Percentiles rank a stretch among this genome's conserved stretches.
Conservation (phyloP, 2,329 filamentous ascomycete genomes). For the Exophiala xenobiotica region DNA sequence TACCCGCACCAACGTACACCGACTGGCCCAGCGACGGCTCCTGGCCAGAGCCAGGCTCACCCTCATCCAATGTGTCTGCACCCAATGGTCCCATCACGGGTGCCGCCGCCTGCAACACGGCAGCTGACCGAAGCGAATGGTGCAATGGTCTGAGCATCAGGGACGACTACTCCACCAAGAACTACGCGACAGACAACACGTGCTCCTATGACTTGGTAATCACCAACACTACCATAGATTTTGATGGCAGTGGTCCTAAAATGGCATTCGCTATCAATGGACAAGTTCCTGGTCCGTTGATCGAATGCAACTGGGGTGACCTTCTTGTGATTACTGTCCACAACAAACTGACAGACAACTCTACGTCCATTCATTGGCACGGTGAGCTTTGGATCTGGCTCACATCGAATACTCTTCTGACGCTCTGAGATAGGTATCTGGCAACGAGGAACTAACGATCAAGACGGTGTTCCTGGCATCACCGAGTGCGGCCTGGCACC, state of each 20-base stretch:
- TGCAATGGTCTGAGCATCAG: conserved; percentile 18
- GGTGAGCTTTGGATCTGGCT: conserved; percentile 48
- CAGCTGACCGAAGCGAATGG: conserved; percentile 21
- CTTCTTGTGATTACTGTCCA: conserved; percentile 53
- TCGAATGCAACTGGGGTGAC: conserved; percentile 66
- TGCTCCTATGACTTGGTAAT: conserved; percentile 25
- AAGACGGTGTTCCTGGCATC: conserved; percentile 38
- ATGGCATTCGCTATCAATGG: conserved; percentile 66
- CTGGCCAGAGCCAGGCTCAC: conserved; percentile 11
- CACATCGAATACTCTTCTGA: neutral
- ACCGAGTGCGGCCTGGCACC: conserved; percentile 44
- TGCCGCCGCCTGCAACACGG: conserved; percentile 13
- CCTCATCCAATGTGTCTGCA: conserved; percentile 13
- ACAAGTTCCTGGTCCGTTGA: conserved; percentile 64
- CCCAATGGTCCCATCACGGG: conserved; percentile 2
- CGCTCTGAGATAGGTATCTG: conserved; percentile 31
- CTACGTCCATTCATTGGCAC: conserved; percentile 64
- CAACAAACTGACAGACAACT: conserved; percentile 55
- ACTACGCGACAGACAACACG: conserved; percentile 20
- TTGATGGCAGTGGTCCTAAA: conserved; percentile 37
- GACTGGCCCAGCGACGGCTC: conserved; percentile 4
- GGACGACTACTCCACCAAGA: conserved; percentile 15
- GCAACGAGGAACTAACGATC: conserved; percentile 35
- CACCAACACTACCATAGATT: conserved; percentile 25
- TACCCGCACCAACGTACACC: conserved; percentile 9